Evolutionary conservation across 1,139 yeast genomes (phyloP).

Genomic region (Eremothecium sinecaudum): DNA sequence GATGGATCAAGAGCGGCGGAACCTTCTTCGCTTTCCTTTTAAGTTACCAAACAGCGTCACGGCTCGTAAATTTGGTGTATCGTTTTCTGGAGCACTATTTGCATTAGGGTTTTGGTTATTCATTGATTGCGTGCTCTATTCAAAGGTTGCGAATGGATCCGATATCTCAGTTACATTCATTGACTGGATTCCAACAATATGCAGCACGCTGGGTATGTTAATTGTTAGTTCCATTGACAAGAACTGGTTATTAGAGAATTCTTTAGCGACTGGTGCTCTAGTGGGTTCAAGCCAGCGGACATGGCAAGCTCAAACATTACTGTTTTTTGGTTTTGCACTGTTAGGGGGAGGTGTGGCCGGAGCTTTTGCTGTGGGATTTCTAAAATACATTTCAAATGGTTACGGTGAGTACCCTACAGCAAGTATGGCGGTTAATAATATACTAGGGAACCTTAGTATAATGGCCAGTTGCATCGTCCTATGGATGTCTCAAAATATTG

Average conservation of each 20-base stretch:
- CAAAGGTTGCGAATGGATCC: conserved; percentile 78
- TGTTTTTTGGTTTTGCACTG: conserved; percentile 84
- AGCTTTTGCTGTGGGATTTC: conserved; percentile 73
- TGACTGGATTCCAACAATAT: conserved; percentile 91
- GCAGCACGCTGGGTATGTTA: conserved; percentile 84
- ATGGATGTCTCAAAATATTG: conserved; percentile 92
- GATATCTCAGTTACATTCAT: conserved; percentile 78
- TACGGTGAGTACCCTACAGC: conserved; percentile 72
- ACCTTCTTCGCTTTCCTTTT: conserved; percentile 47
- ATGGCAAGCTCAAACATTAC: conserved; percentile 87
- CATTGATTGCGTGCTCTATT: conserved; percentile 79
- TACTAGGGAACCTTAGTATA: conserved; percentile 66
- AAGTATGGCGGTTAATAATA: conserved; percentile 90
- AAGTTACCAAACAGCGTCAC: conserved; percentile 60
- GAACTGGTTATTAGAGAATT: conserved; percentile 56
- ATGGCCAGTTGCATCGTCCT: conserved; percentile 80
- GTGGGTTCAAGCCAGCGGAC: conserved; percentile 44
- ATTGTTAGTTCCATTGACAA: conserved; percentile 90
- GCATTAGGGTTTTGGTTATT: conserved; percentile 87
- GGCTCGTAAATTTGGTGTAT: conserved; percentile 59
- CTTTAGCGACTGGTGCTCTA: conserved; percentile 39
- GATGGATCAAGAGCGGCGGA: conserved; percentile 22
- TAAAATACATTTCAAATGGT: conserved; percentile 74
- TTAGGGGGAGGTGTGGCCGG: conserved; percentile 95
- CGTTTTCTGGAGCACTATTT: conserved; percentile 35